A percentile compares a stretch with the other conserved stretches of the same genome.
These are phyloP conservation scores for Ustilago sp. DNA, from an alignment of 1,284 basidiomycete species.

Conservation along the genomic window DNA sequence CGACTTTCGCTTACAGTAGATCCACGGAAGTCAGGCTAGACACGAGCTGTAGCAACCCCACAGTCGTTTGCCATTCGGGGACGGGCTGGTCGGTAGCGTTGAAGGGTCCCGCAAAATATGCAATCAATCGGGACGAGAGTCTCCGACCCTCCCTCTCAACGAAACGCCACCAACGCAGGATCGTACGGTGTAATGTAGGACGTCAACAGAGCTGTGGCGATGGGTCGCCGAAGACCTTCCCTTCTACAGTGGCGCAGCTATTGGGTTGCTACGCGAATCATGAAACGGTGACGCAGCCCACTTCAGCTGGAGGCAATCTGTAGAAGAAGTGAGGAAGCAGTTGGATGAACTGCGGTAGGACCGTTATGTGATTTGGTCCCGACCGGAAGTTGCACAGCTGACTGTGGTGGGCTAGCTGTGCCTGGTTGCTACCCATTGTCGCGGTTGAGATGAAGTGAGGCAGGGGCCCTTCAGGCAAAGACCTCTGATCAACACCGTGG, in stretches of 20 bases:
- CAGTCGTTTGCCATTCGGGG: neutral
- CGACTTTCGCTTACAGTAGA: constrained; percentile 9
- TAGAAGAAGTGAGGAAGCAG: neutral
- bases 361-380: neutral
- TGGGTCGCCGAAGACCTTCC: neutral
- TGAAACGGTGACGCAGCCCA: constrained; percentile 5
- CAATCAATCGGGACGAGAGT: neutral
- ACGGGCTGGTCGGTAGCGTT: neutral
- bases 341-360: neutral
- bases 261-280: constrained; percentile 3
- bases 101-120: neutral
- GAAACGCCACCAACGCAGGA: constrained; percentile 8
- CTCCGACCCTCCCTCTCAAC: constrained; percentile 2
- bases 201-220: neutral
- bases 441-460: neutral
- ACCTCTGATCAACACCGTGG: neutral
- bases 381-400: neutral
- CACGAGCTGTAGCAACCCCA: neutral
- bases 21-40: neutral
- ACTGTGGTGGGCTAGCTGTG: neutral
- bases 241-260: neutral
- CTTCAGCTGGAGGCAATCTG: constrained; percentile 5
- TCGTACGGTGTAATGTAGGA: neutral
- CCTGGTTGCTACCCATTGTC: neutral
- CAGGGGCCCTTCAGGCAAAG: neutral